Base-by-base conservation (phyloP, 306 rosid genomes). In the Rosa rugosa region DNA sequence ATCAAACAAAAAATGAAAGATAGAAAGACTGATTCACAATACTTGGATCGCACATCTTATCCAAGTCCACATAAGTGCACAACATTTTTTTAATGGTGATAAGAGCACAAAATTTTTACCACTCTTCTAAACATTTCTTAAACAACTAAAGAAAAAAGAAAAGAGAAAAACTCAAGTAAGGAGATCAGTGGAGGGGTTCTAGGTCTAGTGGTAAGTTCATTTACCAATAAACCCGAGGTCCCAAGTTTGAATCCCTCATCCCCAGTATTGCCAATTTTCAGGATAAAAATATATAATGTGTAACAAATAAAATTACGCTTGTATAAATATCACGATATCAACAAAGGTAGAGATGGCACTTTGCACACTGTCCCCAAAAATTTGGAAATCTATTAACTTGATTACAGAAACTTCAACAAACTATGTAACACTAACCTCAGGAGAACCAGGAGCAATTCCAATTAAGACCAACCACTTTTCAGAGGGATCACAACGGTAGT, bases 391-490 rank as follows among this genome's bases (percentile, higher is more conserved):
- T 62, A 5, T 44, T 18, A 20, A 47, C 76, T 18, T 14, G 72
- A 46, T n/a, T 46, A 57, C 23, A 57, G 27, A 31, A 7, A 56
- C 16, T 16, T 20, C 75, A 64, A 75, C 44, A 9, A 73, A 42
- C 42, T 83, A 76, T 50, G 45, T 8, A 81, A 81, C 50, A 80
- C 84, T 59, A 44, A 92, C 97, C 89, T 92, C 97, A 23, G 94
- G 74, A 41, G 90, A 80, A 76, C 97, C 97, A 36, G 94, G 94
- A 79, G 94, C 93, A 83, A 92, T 92, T 68, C 94, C 94, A 76
- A 90, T 85, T 80, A 92, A 87, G 77, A 92, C 93, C 83, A 92
- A 72, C 97, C 97, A 90, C 85, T 92, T 92, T 77, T 90, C 93
- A 60, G 81, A 71, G 73, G 93, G 91, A 83, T 92, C 97, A 72